Evolutionary conservation across 495 filamentous ascomycete species (phyloP).

Genomic region (Lindgomyces ingoldianus): DNA sequence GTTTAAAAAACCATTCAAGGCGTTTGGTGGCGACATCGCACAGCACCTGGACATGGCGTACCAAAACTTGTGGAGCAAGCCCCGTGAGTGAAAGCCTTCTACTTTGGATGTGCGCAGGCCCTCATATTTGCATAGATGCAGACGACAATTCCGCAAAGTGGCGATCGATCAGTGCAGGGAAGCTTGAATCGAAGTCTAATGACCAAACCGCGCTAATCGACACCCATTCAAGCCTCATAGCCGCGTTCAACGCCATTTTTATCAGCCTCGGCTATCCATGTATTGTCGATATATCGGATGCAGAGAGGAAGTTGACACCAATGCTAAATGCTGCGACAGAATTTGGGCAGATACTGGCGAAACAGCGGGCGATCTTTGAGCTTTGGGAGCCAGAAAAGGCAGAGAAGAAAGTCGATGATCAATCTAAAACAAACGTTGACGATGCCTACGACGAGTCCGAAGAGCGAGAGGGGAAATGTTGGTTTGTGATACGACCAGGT

Average conservation of each 20-base stretch:
- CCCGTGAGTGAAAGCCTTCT: neutral
- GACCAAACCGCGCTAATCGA: neutral
- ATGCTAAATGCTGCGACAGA: neutral
- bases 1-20: neutral
- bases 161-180: neutral
- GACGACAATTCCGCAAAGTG: slow-evolving; percentile 2
- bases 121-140: neutral
- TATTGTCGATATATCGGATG: neutral
- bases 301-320: neutral
- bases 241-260: neutral
- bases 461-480: neutral
- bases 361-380: neutral
- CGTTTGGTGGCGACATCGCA: neutral
- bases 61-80: neutral
- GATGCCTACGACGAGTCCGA: neutral
- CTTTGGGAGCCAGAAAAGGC: neutral
- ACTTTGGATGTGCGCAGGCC: no score
- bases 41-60: neutral
- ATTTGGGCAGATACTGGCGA: neutral
- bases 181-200: neutral
- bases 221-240: neutral
- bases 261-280: neutral
- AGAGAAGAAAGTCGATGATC: neutral
- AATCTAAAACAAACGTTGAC: neutral
- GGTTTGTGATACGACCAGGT: neutral